Percentiles rank a stretch among this genome's conserved stretches.
Conservation (phyloP, 2,329 filamentous ascomycete species). For the Pseudonectria buxi region DNA sequence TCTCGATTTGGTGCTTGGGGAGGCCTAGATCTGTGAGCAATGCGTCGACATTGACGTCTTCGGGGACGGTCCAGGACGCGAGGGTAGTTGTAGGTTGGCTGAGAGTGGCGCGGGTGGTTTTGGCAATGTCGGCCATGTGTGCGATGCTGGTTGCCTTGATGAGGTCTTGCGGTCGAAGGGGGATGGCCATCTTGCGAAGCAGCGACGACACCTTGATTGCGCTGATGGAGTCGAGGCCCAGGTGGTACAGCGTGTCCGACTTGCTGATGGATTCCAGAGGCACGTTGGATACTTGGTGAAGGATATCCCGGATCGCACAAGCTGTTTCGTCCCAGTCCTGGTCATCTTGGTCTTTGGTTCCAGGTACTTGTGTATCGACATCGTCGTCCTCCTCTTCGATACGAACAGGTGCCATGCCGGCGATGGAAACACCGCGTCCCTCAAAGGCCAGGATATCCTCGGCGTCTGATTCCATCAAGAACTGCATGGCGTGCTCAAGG, state of each 20-base stretch:
- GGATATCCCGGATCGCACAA: slow-evolving; percentile 36
- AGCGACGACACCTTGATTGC: slow-evolving; percentile 76
- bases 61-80: slow-evolving; percentile 24
- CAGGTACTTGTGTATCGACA: background rate
- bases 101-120: background rate
- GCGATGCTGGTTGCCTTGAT: slow-evolving; percentile 57
- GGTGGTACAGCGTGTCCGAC: slow-evolving; percentile 65
- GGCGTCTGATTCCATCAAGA: slow-evolving; percentile 45
- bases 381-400: background rate
- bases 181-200: slow-evolving; percentile 56
- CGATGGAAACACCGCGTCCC: slow-evolving; percentile 52
- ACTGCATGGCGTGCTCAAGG: slow-evolving; percentile 53
- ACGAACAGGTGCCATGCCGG: slow-evolving; percentile 43
- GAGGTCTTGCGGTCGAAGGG: slow-evolving; percentile 64
- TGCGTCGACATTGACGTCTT: slow-evolving; percentile 29
- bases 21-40: slow-evolving; percentile 38
- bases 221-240: slow-evolving; percentile 87
- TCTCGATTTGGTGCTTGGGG: slow-evolving; percentile 40
- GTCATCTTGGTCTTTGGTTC: slow-evolving; percentile 1
- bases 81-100: background rate
- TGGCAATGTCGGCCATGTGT: slow-evolving; percentile 47
- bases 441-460: slow-evolving; percentile 49
- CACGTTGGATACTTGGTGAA: slow-evolving; percentile 55
- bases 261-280: slow-evolving; percentile 50
- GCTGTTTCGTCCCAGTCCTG: slow-evolving; percentile 30